Conservation (phyloP, 2,329 filamentous ascomycete species). For the Diaporthe sp. region DNA sequence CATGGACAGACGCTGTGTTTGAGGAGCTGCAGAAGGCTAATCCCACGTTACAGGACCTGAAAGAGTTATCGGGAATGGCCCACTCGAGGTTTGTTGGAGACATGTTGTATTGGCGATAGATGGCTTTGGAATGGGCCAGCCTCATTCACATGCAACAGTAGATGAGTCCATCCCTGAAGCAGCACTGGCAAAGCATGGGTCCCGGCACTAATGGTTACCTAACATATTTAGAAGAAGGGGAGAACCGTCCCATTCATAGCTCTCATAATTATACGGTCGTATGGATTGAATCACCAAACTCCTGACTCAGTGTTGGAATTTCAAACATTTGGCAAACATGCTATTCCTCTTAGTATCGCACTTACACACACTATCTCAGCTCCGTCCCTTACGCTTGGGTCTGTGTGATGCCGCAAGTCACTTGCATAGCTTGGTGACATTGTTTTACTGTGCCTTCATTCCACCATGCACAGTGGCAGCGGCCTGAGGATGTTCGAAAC, state of each 20-base stretch:
- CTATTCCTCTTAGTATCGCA: not conserved
- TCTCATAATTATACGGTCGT: not conserved
- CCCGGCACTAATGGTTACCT: not conserved
- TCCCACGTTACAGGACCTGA: not conserved
- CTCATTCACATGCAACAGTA: not conserved
- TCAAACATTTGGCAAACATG: not conserved
- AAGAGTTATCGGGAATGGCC: not conserved
- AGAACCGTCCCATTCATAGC: not conserved
- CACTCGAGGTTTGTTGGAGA: not conserved
- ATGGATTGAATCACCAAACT: not conserved
- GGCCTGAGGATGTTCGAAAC: not conserved
- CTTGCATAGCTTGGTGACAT: not conserved
- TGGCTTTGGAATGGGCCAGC: not conserved
- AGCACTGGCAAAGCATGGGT: not conserved
- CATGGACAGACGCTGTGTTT: no score
- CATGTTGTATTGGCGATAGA: not conserved
- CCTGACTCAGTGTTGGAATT: not conserved
- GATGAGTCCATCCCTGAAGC: not conserved
- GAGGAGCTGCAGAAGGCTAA: not conserved
- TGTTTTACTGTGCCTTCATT: not conserved
- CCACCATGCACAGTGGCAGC: not conserved
- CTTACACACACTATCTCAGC: not conserved
- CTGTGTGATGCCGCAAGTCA: not conserved
- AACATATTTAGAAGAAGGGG: not conserved
- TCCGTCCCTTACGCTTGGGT: not conserved